Evolutionary conservation across 352 stramenopile genomes (phyloP).

Genomic region (Globisporangium recalcitrans): DNA sequence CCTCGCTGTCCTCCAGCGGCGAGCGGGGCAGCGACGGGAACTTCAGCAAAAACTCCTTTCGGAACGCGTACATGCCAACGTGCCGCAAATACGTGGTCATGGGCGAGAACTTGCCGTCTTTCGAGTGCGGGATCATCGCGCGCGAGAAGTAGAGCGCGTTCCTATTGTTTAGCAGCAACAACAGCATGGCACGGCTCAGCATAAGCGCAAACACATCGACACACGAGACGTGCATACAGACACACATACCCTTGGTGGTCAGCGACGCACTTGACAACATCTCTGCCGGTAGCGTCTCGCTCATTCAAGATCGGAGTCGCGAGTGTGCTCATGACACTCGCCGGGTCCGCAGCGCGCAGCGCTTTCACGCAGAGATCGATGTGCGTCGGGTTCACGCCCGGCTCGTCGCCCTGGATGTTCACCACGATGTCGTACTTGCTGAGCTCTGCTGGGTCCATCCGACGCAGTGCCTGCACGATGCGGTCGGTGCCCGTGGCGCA

Average conservation of each 20-base stretch:
- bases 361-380: constrained; percentile 68
- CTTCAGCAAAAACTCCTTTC: constrained; percentile 58
- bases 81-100: constrained; percentile 61
- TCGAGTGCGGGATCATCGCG: constrained; percentile 73
- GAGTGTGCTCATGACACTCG: constrained; percentile 73
- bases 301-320: constrained; percentile 61
- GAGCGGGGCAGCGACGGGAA: constrained; percentile 58
- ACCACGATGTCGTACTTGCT: constrained; percentile 67
- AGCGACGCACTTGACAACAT: constrained; percentile 77
- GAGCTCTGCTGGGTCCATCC: constrained; percentile 36
- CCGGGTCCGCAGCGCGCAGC: constrained; percentile 33
- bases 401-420: constrained; percentile 84
- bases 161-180: constrained; percentile 16
- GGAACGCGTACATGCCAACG: constrained; percentile 81
- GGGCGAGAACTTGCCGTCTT: constrained; percentile 47
- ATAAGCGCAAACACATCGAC: neutral
- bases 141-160: constrained; percentile 85
- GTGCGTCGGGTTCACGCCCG: constrained; percentile 68
- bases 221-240: neutral
- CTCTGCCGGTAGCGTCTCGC: constrained; percentile 40
- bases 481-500: constrained; percentile 74
- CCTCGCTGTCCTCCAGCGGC: constrained; percentile 54
- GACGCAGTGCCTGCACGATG: constrained; percentile 54
- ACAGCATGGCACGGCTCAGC: neutral
- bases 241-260: constrained; percentile 47